Evolutionary conservation across 257 asterid species (phyloP).

Genomic region (Cruciata laevipes): DNA sequence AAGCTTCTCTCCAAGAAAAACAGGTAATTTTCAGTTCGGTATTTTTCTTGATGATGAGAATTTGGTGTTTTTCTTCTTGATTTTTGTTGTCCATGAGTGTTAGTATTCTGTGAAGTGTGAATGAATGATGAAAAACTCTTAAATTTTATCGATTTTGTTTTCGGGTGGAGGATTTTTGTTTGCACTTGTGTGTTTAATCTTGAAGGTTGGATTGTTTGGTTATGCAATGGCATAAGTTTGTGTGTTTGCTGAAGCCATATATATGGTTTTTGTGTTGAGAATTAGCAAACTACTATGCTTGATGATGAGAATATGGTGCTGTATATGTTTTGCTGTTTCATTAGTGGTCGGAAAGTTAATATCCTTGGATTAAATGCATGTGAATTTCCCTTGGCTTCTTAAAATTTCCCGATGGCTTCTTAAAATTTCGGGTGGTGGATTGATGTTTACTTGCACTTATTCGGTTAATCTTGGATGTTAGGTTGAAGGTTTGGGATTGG

Average conservation of each 20-base stretch:
- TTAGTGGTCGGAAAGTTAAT: not conserved
- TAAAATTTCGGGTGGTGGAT: not conserved
- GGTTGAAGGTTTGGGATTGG: not conserved
- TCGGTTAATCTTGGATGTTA: not conserved
- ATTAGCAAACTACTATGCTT: too few relatives aligned
- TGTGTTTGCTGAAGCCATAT: too few relatives aligned
- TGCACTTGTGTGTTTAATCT: not conserved
- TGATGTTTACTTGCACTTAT: not conserved
- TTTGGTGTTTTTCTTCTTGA: not conserved
- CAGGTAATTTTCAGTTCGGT: conserved; percentile 30
- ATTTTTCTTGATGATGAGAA: not conserved
- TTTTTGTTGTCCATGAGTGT: too few relatives aligned
- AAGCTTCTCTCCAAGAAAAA: conserved; percentile 87
- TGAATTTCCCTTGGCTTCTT: not conserved
- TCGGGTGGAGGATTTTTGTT: not conserved
- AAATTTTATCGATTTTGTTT: too few relatives aligned
- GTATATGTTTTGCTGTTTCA: not conserved
- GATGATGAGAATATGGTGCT: too few relatives aligned
- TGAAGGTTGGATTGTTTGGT: not conserved
- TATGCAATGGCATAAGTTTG: too few relatives aligned
- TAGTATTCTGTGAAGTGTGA: too few relatives aligned
- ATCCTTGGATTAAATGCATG: not conserved
- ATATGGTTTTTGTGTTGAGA: too few relatives aligned
- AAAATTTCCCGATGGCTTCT: not conserved
- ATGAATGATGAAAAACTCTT: too few relatives aligned